These are phyloP conservation scores for Zizania palustris DNA, from an alignment of 202 grass and related monocot species.

Conservation along the genomic window DNA sequence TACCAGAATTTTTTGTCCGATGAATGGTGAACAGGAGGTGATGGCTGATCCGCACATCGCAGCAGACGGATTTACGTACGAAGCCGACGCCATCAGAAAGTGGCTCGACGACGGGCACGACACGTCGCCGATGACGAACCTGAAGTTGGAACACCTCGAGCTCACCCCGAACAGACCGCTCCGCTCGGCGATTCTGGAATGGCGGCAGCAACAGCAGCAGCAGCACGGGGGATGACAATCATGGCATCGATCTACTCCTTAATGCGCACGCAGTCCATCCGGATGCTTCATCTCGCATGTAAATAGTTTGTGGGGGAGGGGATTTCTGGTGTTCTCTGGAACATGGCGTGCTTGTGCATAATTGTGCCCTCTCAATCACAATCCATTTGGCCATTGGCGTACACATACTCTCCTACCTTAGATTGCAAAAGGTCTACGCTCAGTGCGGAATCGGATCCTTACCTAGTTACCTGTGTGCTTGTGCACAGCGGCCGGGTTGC, in stretches of 20 bases:
- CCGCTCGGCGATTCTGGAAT: conserved; percentile 71
- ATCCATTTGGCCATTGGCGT: background rate
- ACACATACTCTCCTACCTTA: background rate
- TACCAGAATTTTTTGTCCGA: background rate
- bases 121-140: conserved; percentile 80
- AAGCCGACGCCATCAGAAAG: conserved; percentile 61
- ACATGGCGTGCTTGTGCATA: background rate
- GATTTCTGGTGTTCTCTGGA: background rate
- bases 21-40: conserved; percentile 54
- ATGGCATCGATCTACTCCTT: background rate
- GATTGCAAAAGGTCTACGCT: background rate
- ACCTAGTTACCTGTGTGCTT: conserved; percentile 13
- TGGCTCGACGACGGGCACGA: conserved; percentile 58
- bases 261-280: background rate
- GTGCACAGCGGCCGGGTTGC: background rate
- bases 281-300: background rate
- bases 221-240: background rate
- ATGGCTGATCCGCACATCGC: conserved; percentile 77
- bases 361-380: background rate
- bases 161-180: conserved; percentile 72
- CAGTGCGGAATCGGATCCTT: background rate
- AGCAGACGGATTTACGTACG: conserved; percentile 81
- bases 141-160: conserved; percentile 51
- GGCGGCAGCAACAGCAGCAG: conserved; percentile 42
- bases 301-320: background rate